phyloP scores from a whole-genome alignment of 768 basidiomycete species.

The Lactarius deliciosus region DNA sequence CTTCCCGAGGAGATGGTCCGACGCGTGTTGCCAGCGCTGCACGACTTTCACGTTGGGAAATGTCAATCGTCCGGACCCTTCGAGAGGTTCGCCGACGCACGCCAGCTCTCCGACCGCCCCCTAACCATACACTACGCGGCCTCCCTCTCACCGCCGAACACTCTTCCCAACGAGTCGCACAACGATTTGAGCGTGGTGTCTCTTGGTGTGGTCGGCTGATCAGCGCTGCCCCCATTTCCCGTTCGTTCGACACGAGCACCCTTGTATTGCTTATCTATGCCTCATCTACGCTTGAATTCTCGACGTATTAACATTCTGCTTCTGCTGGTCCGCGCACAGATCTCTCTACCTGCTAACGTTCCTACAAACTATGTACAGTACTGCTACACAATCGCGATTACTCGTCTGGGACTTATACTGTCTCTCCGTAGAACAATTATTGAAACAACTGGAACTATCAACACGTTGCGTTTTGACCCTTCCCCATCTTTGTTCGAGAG shows the following conservation, averaged over 20 bases:
- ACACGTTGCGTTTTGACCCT: neutral
- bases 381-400: neutral
- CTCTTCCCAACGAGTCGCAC: neutral
- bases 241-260: neutral
- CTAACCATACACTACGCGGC: neutral
- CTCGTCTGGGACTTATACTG: neutral
- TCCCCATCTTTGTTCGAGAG: neutral
- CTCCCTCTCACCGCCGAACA: neutral
- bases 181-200: neutral
- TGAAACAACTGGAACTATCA: neutral
- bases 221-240: neutral
- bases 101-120: neutral
- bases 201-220: neutral
- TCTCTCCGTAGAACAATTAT: neutral
- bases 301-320: neutral
- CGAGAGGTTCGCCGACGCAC: neutral
- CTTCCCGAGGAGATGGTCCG: neutral
- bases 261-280: neutral
- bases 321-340: neutral
- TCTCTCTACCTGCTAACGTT: neutral
- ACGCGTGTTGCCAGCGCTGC: slow-evolving; percentile 7
- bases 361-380: neutral
- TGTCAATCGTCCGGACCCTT: neutral
- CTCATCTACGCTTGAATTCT: neutral
- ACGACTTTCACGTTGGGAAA: neutral